Evolutionary conservation across 1,139 yeast species (phyloP), one percentile per base, ranked within the genome.

Genomic region (Kodamaea ohmeri): DNA sequence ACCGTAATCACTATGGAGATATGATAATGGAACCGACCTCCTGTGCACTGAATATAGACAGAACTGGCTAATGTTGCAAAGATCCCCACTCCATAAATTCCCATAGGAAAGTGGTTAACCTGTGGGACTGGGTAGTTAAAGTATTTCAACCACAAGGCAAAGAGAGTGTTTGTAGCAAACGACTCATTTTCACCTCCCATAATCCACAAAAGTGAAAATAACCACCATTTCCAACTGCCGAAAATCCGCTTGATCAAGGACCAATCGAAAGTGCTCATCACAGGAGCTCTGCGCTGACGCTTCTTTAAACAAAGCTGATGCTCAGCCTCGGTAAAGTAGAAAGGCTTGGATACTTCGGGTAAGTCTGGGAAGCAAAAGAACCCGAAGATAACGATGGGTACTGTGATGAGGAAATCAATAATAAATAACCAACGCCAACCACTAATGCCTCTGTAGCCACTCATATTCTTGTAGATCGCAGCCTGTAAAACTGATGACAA

Each of bases 111-210:
- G 45, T 76, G 78, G 51, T 78, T 77, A 50, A 77, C 60, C 20
- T 72, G 62, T 1, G 63, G 57, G 11, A 78, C 61, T 0, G 77
- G 50, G 48, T 77, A 77, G 3, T 60, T 56, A 40, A 58, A 64
- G 44, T 67, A 52, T 39, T 63, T 54, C 43, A 78, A 56, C 74
- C 79, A 78, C 25, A 78, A 55, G 2, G 81, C 71, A 50, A 77
- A 72, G 6, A 78, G 59, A 2, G 78, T 60, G 54, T 77, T 77
- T 8, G 77, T 63, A 4, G 73, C 67, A 52, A 65, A 77, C 15
- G 80, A 71, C 46, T 76, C 75, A 52, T 76, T 77, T 49, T 74
- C 78, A 43, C 83, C 83, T n/a, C 79, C 82, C 36, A 77, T 55
- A 1, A 71, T 65, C 81, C 82, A 78, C 8, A 77, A 65, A 9